phyloP scores from a whole-genome alignment of 345 rosid genomes.

The Bruguiera sexangula region DNA sequence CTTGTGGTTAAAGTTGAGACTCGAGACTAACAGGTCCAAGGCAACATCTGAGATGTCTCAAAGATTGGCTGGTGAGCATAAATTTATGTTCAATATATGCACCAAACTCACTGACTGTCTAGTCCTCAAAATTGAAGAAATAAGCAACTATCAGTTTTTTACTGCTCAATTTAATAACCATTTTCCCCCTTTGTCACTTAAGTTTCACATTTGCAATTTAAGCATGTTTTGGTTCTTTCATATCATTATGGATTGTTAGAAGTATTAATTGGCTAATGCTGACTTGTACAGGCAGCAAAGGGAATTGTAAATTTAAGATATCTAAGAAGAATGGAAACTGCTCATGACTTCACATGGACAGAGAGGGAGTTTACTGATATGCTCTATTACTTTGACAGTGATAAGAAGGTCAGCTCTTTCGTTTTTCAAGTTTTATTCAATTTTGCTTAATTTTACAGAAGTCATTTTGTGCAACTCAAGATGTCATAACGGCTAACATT shows the following conservation, averaged over 20 bases:
- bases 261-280: slow-evolving; percentile 6
- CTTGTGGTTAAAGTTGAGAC: too few species aligned
- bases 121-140: not conserved
- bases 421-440: not conserved
- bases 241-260: not conserved
- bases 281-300: slow-evolving; percentile 55
- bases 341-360: slow-evolving; percentile 75
- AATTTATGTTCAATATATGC: too few species aligned
- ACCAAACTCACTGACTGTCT: not conserved
- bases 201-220: not conserved
- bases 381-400: slow-evolving; percentile 66
- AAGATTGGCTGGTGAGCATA: too few species aligned
- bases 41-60: too few species aligned
- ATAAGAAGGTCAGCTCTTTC: slow-evolving; percentile 55
- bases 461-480: too few species aligned
- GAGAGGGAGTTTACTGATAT: slow-evolving; percentile 62
- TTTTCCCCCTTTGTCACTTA: not conserved
- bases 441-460: not conserved
- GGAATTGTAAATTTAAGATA: slow-evolving; percentile 53
- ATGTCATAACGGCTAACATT: too few species aligned
- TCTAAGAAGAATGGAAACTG: slow-evolving; percentile 44
- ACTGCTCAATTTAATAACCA: not conserved
- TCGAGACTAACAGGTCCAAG: too few species aligned
- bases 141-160: not conserved
- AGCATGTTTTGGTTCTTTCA: slow-evolving; percentile 1